A percentile compares a stretch with the other conserved stretches of the same genome.
These are phyloP conservation scores for Limnomonas spitsbergensis DNA, from an alignment of 139 green algal genomes.

Conservation along the genomic window DNA sequence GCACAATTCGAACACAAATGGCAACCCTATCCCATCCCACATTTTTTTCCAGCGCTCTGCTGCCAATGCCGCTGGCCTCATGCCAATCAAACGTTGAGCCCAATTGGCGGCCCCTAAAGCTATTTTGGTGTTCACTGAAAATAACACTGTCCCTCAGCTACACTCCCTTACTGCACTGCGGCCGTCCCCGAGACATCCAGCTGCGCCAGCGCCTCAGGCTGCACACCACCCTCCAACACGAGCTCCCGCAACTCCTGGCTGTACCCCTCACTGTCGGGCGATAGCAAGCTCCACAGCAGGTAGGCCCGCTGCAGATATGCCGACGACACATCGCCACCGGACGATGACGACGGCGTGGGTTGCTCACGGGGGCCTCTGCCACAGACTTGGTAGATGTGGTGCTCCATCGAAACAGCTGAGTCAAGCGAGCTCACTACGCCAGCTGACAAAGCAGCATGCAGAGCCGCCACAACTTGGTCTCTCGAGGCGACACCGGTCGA, in stretches of 20 bases:
- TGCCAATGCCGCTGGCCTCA: too few relatives aligned
- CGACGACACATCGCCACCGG: background rate
- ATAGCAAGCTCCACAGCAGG: background rate
- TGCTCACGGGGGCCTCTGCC: background rate
- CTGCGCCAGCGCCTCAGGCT: background rate
- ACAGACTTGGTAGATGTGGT: background rate
- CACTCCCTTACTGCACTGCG: too few relatives aligned
- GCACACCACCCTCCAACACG: background rate
- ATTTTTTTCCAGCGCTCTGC: too few relatives aligned
- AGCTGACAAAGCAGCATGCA: background rate
- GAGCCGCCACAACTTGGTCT: background rate
- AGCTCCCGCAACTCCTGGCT: background rate
- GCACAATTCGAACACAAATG: too few relatives aligned
- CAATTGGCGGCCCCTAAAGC: too few relatives aligned
- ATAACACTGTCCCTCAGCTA: too few relatives aligned
- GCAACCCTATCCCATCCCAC: too few relatives aligned
- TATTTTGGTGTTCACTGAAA: too few relatives aligned
- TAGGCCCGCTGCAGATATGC: background rate
- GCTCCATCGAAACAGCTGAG: background rate
- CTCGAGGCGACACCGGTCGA: background rate
- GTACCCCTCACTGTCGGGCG: slow-evolving; percentile 3
- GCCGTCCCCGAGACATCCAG: background rate
- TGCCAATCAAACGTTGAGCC: too few relatives aligned
- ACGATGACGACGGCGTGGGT: background rate
- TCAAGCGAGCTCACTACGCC: background rate